Evolutionary conservation across 225 moss, liverwort and hornwort genomes (phyloP), one percentile per base, ranked within the genome.

Genomic region (Climacium dendroides): DNA sequence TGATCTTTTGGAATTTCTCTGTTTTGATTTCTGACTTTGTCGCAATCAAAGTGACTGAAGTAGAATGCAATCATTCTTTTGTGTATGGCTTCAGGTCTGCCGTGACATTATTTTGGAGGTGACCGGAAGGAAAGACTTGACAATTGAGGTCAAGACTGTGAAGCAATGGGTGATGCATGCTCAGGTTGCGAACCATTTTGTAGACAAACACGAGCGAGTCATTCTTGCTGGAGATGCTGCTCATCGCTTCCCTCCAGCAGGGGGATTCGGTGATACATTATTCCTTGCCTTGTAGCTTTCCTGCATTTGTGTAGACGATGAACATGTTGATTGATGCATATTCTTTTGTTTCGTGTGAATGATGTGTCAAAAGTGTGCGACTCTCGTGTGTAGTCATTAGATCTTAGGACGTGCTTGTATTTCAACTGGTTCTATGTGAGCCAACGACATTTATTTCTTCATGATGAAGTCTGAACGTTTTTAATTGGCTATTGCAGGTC

Each of bases 131-230:
- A 87, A 83, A 74, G 92, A 94, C 85, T 70, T 99, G 79, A 58
- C 85, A 64, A 90, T 99, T 83, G 93, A 95, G 80, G 88, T 99
- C 41, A 94, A 92, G 87, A 93, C 99, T 18, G 93, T 95, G 82
- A 99, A 95, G 87, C 88, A 94, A 84, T 97, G 96, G 96, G 94
- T 94, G 58, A 97, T 99, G 97, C 94, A 94, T 91, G 97, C 97
- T 63, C 94, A 97, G 90, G 97, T 97, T 75, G 99, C 96, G 87
- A 90, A 96, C 16, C 89, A 83, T 69, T 96, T 93, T 91, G 66
- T 91, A 82, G 92, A 94, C 85, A 83, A 85, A 54, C 82, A 94
- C 83, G 87, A 76, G 76, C 93, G 91, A 55, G 90, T 97, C 63
- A 90, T 97, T 89, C 94, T 99, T 81, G 96, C 93, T 29, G 96